Evolutionary conservation across 176 grass and related monocot species (phyloP), one percentile per base, ranked within the genome.

Genomic region (Raddia guianensis): DNA sequence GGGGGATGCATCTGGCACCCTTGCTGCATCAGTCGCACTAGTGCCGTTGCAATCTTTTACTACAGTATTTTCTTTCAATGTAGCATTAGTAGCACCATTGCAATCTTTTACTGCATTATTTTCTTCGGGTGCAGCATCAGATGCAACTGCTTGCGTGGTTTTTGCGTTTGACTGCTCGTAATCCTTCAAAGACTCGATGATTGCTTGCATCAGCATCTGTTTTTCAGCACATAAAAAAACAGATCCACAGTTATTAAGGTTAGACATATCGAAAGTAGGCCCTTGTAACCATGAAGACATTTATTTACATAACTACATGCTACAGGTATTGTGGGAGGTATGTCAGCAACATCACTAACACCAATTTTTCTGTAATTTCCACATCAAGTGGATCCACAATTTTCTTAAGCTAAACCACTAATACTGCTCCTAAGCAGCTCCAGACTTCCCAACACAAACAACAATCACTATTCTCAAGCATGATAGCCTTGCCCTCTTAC

Each of bases 171-270:
- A 89, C 60, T 82, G 68, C 15, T 99, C 87, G 32, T 88, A 43
- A 68, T 99, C 96, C 85, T 91, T 99, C 7, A 99, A 77, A 15
- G 96, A 99, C 83, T 92, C 92, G 9, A 99, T 75, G 63, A 99
- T 93, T 66, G 96, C 96, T 80, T 75, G 92, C 92, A 91, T 99
- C 50, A 99, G 75, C 96, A 99, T 99, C 96, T 99, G 90, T 74
- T 72, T 67, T 84, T 80, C 14, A 76, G 49, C 18, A 49, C 18
- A 56, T 2, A 3, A 80, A 52, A 40, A 63, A 57, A 9, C 35
- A 70, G 6, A 81, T 89, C 44, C 12, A 51, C 6, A 21, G 3
- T 1, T 56, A 12, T 54, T 49, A 61, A 37, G 43, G n/a, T 27
- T 15, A 47, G 16, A 40, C 27, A 63, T 55, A 49, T 18, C 53